Conservation (phyloP, 2,329 filamentous ascomycete species). For the Ceratocystis diversiconidia region DNA sequence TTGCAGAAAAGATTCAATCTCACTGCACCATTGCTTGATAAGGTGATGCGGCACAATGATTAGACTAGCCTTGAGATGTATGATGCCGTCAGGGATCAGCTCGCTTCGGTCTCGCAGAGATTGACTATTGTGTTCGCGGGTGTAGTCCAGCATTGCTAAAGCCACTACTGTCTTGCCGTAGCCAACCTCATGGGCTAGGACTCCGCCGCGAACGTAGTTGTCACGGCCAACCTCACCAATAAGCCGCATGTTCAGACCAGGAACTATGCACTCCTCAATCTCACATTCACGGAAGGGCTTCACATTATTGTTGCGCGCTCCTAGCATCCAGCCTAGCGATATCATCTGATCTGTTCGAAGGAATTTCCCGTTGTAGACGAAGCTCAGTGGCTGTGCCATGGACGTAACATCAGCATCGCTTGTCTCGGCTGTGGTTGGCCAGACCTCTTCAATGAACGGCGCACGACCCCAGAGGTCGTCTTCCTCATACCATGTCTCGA, state of each 20-base stretch:
- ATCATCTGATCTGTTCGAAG: conserved; percentile 21
- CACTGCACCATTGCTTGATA: conserved; percentile 28
- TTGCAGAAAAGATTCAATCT: conserved; percentile 26
- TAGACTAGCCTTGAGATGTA: conserved; percentile 26
- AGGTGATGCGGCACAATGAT: conserved; percentile 30
- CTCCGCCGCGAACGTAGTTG: conserved; percentile 26
- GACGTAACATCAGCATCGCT: neutral
- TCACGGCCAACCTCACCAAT: conserved; percentile 23
- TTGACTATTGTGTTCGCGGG: conserved; percentile 20
- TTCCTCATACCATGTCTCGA: conserved; percentile 11
- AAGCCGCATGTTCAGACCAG: conserved; percentile 26
- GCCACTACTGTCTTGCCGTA: conserved; percentile 33
- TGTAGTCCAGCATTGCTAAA: conserved; percentile 27
- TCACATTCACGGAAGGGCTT: conserved; percentile 24
- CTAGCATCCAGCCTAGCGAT: conserved; percentile 23
- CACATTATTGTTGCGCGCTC: conserved; percentile 19
- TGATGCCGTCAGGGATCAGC: conserved; percentile 9
- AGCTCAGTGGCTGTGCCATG: conserved; percentile 18
- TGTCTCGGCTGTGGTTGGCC: neutral
- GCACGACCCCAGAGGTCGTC: neutral
- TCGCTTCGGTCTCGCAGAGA: conserved; percentile 20
- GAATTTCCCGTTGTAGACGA: conserved; percentile 9
- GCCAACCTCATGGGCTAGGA: conserved; percentile 32
- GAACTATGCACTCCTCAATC: conserved; percentile 27
- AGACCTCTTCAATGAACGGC: conserved; percentile 11